Base-by-base conservation (phyloP, 1,284 basidiomycete genomes). In the Fomitopsis palustris region DNA sequence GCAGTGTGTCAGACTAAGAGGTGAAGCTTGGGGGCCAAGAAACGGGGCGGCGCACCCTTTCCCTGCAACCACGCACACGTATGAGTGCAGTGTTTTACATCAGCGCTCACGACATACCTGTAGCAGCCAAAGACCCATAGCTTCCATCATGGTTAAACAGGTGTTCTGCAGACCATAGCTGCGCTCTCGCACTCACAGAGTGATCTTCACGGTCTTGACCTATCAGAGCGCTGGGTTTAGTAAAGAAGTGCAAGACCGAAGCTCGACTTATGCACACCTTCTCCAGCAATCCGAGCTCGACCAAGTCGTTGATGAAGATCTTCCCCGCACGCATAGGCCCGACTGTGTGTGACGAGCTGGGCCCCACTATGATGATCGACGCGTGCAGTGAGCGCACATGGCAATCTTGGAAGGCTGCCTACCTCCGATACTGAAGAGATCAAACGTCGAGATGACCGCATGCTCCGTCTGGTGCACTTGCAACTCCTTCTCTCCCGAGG, bases 351-450 rank as follows among this genome's bases (percentile, higher is more conserved):
- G 82, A 84, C 61, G 82, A 84, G 61, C 77, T 82, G 27, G 81
- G 83, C 6, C 83, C 83, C 37, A 84, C 90, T 69, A 43, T 29
- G 25, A 17, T 8, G 19, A 21, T 10, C 9, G 42, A 31, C 38
- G 42, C 45, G 21, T 31, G 37, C 7, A 5, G 4, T 3, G 3
- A 3, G 23, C 4, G 45, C 25, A 31, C 14, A 21, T 16, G 21
- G 1, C 3, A 6, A 27, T 27, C 21, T 23, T 8, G 17, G 31
- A 31, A 37, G 33, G 9, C 42, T 12, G 66, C 78, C 67, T 68
- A 86, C 89, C 90, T 56, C 96, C 96, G 62, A 98, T 92, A 61
- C 91, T 94, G 78, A 98, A 98, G 52, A 98, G 77, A 74, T 98
- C 96, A 66, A 95, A 96, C 0, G 93, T 87, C 0, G 90, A 92